Conservation (phyloP, 345 rosid genomes). For the Syzygium grande region DNA sequence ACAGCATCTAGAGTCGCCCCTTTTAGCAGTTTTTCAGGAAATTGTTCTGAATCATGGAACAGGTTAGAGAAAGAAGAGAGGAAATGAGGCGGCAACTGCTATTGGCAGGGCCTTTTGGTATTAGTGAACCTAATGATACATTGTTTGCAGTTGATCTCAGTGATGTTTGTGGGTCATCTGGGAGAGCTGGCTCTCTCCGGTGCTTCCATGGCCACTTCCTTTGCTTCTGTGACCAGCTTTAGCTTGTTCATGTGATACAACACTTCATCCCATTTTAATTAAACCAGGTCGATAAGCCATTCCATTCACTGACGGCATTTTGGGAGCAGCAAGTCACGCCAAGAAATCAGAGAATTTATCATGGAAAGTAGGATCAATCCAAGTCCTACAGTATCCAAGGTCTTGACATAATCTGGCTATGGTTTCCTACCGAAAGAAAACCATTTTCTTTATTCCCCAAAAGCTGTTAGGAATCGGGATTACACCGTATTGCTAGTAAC, state of each 20-base stretch:
- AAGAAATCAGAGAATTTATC: background rate
- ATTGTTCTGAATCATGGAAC: background rate
- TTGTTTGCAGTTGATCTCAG: slow-evolving; percentile 14
- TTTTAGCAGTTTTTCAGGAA: background rate
- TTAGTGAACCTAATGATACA: background rate
- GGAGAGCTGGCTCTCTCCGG: slow-evolving; percentile 24
- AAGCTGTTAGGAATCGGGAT: background rate
- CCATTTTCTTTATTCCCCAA: background rate
- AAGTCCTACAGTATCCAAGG: background rate
- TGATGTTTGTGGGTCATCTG: slow-evolving; percentile 29
- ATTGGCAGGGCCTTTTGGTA: slow-evolving; percentile 15
- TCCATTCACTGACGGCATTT: background rate
- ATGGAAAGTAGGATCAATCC: background rate
- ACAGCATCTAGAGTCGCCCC: background rate
- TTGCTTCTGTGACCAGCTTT: slow-evolving; percentile 38
- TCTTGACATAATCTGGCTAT: background rate
- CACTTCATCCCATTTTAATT: background rate
- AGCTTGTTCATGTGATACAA: slow-evolving; percentile 18
- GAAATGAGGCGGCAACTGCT: slow-evolving; percentile 13
- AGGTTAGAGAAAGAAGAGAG: background rate
- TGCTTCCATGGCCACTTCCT: slow-evolving; percentile 37
- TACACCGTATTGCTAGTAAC: background rate
- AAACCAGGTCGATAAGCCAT: background rate
- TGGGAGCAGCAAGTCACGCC: background rate
- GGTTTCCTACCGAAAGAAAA: background rate